Evolutionary conservation across 129 eudicot genomes (phyloP).

Genomic region (Pulicaria dysenterica): DNA sequence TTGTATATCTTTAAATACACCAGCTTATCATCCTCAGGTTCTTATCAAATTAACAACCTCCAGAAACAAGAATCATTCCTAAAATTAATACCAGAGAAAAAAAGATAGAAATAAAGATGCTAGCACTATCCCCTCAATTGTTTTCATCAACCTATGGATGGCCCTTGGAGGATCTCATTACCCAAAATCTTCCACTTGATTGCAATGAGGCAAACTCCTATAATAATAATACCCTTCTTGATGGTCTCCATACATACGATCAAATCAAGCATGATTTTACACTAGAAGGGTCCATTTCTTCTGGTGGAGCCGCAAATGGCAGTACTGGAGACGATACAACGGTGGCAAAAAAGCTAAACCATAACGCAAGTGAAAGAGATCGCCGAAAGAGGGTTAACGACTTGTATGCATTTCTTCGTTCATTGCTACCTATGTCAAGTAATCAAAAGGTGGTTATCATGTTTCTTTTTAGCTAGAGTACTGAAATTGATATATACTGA

Average conservation of each 20-base stretch:
- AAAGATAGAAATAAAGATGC: background rate
- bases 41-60: slow-evolving; percentile 1
- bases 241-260: slow-evolving; percentile 20
- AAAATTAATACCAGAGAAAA: background rate
- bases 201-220: slow-evolving; percentile 29
- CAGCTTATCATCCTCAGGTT: slow-evolving; percentile 8
- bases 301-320: slow-evolving; percentile 11
- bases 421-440: slow-evolving; percentile 28
- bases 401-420: slow-evolving; percentile 34
- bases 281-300: slow-evolving; percentile 30
- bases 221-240: slow-evolving; percentile 17
- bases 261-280: slow-evolving; percentile 14
- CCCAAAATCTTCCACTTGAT: slow-evolving; percentile 16
- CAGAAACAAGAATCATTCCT: slow-evolving; percentile 19
- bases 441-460: slow-evolving; percentile 26
- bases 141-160: slow-evolving; percentile 35
- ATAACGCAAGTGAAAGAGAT: slow-evolving; percentile 44
- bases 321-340: background rate
- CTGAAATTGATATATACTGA: too few relatives aligned
- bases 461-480: too few relatives aligned
- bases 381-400: slow-evolving; percentile 43
- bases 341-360: slow-evolving; percentile 35
- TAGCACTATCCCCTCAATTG: slow-evolving; percentile 18
- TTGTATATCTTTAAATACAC: slow-evolving; percentile 13
- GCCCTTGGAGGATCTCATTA: slow-evolving; percentile 32